phyloP scores from a whole-genome alignment of 2,329 filamentous ascomycete species.

The Cordyceps cateniannulata region DNA sequence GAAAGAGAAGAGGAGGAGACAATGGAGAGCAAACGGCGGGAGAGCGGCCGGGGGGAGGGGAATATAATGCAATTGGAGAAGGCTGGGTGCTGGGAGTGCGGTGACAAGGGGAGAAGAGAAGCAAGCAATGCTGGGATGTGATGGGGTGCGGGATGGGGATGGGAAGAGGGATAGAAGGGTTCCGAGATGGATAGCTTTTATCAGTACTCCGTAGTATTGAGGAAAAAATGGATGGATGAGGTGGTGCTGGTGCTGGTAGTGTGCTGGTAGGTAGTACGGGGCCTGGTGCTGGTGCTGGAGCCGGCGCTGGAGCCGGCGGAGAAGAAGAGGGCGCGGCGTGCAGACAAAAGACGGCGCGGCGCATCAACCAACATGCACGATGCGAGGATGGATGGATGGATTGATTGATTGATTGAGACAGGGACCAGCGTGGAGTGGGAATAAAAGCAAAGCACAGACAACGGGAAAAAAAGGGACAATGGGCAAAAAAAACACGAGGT shows the following conservation, averaged over 20 bases:
- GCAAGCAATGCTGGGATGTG: background rate
- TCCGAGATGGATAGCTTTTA: no score
- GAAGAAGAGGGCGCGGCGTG: background rate
- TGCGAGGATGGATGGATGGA: background rate
- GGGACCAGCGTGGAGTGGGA: background rate
- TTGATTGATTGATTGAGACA: background rate
- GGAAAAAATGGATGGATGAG: no score
- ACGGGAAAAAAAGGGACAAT: no score
- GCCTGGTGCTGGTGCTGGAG: background rate
- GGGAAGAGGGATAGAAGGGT: background rate
- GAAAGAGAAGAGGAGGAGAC: background rate
- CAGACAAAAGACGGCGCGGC: background rate
- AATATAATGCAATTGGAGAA: constrained; percentile 12
- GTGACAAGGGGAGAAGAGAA: background rate
- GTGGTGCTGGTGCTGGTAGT: background rate
- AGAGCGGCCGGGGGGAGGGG: background rate
- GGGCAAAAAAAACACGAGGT: background rate
- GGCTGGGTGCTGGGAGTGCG: background rate
- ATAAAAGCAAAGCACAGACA: background rate
- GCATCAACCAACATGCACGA: constrained; percentile 8
- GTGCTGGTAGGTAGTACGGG: background rate
- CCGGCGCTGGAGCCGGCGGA: background rate
- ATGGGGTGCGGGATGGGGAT: background rate
- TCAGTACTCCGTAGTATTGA: no score
- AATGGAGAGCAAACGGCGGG: constrained; percentile 2